A percentile compares a stretch with the other conserved stretches of the same genome.
Evolutionary conservation across 345 rosid genomes (phyloP).

Genomic region (Raphanus sativus): DNA sequence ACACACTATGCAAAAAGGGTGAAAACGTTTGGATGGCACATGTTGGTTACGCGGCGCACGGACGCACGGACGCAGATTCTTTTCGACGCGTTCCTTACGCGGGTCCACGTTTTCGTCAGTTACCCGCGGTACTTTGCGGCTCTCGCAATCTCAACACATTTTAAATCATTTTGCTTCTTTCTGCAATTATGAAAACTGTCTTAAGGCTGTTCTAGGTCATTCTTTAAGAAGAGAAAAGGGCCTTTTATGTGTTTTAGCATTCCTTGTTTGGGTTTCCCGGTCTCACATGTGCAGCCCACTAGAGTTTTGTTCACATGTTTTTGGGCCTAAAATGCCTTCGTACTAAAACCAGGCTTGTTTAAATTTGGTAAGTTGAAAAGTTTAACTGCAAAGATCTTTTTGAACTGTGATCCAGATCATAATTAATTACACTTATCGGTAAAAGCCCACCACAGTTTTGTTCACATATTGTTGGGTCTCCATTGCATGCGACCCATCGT

Average conservation of each 20-base stretch:
- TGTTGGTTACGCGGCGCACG: slow-evolving; percentile 20
- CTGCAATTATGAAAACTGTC: not conserved
- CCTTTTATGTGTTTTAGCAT: not conserved
- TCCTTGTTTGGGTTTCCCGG: not conserved
- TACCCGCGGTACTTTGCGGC: slow-evolving; percentile 18
- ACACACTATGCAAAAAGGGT: not conserved
- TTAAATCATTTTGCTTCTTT: not conserved
- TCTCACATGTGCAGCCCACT: too few relatives aligned
- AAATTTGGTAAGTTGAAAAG: not conserved
- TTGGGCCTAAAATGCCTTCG: not conserved
- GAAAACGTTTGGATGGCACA: slow-evolving; percentile 7
- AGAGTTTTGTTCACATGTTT: not conserved
- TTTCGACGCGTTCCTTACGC: slow-evolving; percentile 19
- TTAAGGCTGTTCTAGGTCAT: not conserved
- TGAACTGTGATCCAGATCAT: not conserved
- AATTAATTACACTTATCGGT: not conserved
- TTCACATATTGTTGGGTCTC: not conserved
- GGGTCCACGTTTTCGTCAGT: slow-evolving; percentile 23
- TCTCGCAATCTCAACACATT: not conserved
- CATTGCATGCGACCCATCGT: not conserved
- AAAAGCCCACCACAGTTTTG: not conserved
- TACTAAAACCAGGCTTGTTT: not conserved
- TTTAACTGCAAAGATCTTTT: not conserved
- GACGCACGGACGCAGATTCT: slow-evolving; percentile 27
- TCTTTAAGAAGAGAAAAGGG: not conserved